Percentiles rank a stretch among this genome's conserved stretches.
Conservation (phyloP, 2,329 filamentous ascomycete genomes). For the Talaromyces sp. region DNA sequence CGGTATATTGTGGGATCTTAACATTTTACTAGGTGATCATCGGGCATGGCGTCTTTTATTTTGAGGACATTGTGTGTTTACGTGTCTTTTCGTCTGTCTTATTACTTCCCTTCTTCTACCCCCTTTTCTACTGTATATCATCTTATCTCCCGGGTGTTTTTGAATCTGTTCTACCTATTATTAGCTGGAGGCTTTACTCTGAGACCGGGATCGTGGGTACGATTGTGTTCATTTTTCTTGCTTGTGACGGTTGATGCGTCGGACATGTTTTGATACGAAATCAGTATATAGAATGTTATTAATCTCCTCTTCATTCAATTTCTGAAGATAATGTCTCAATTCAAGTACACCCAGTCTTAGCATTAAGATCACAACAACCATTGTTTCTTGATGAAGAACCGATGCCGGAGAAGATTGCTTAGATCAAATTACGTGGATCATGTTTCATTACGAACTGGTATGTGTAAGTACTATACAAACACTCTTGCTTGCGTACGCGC, state of each 20-base stretch:
- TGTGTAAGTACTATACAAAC: too few species aligned
- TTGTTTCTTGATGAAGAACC: too few species aligned
- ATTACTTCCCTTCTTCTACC: neutral
- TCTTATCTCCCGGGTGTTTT: neutral
- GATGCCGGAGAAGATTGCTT: neutral
- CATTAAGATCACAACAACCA: neutral
- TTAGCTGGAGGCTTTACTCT: neutral
- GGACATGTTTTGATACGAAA: constrained; percentile 1
- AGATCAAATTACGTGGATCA: neutral
- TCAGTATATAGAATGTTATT: constrained; percentile 11
- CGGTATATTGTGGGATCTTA: constrained; percentile 10
- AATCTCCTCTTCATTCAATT: constrained; percentile 14
- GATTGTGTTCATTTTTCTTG: neutral
- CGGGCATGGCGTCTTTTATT: constrained; percentile 14
- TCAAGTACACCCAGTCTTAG: too few species aligned
- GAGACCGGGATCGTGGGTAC: neutral
- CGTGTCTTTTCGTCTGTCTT: neutral
- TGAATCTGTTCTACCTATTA: neutral
- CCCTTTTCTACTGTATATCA: neutral
- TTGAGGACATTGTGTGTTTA: constrained; percentile 2
- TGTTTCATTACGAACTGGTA: neutral
- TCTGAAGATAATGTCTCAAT: neutral
- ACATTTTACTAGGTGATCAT: constrained; percentile 13
- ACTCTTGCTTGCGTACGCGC: too few species aligned
- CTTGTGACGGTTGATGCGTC: neutral